These are phyloP conservation scores for Ensete glaucum DNA, from an alignment of 176 grass and related monocot genomes.

Conservation along the genomic window DNA sequence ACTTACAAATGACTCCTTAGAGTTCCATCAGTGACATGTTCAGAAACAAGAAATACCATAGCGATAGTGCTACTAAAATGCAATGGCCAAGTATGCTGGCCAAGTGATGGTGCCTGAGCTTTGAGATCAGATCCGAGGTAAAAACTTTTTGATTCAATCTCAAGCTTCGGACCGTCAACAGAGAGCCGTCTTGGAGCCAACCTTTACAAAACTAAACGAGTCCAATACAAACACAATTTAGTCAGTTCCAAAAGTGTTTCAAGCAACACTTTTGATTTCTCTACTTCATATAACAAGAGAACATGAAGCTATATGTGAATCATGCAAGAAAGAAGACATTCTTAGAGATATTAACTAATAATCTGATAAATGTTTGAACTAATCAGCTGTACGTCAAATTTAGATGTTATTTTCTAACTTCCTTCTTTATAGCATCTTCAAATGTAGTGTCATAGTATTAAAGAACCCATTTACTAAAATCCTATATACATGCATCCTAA, in stretches of 20 bases:
- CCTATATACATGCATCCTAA: too few relatives aligned
- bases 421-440: too few relatives aligned
- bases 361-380: too few relatives aligned
- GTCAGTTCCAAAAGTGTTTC: background rate
- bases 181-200: slow-evolving; percentile 57
- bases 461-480: too few relatives aligned
- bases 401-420: too few relatives aligned
- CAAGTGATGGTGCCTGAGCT: slow-evolving; percentile 65
- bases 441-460: too few relatives aligned
- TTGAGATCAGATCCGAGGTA: slow-evolving; percentile 51
- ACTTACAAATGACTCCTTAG: slow-evolving; percentile 86
- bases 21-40: slow-evolving; percentile 56
- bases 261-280: background rate
- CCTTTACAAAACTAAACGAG: slow-evolving; percentile 45
- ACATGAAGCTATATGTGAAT: too few relatives aligned
- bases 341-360: too few relatives aligned
- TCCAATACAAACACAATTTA: background rate
- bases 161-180: slow-evolving; percentile 45
- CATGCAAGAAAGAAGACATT: too few relatives aligned
- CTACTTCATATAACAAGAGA: background rate
- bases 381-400: too few relatives aligned
- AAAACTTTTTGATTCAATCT: slow-evolving; percentile 60
- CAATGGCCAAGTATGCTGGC: slow-evolving; percentile 45
- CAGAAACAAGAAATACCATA: slow-evolving; percentile 41
- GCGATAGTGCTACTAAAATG: slow-evolving; percentile 7